Base-by-base conservation (phyloP, 192 early-diverging fungal genomes). In the Geosiphon pyriformis region DNA sequence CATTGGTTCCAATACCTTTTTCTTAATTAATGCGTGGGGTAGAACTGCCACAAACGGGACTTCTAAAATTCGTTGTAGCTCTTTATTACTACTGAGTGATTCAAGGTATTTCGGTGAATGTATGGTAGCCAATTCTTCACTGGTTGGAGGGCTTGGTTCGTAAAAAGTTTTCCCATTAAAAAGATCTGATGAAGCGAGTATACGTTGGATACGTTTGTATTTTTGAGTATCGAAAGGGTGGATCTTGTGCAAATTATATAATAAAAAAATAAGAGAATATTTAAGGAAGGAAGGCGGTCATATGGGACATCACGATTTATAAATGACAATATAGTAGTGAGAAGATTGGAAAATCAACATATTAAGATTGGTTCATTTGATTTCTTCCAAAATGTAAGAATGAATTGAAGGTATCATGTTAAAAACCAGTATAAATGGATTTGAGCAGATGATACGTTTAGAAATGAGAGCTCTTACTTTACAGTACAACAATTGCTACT, bases 41-140 rank as follows among this genome's bases (percentile, higher is more conserved):
- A 68, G 46, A 22, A 56, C 29, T n/a, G 55, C 50, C 8, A 68
- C 37, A 59, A 68, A 37, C 8, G 66, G 66, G 2, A 68, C 35
- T 42, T 68, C 66, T 27, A 68, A 22, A 49, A 68, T 68, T 34
- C 34, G 26, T 25, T 56, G 55, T 17, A 68, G 10, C 4, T 46
- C 26, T 35, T 17, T n/a, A 37, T 46, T 56, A 59, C 54, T 56
- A 12, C 33, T 49, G 12, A 68, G 50, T 11, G 51, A 46, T 46
- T 68, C 66, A 20, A 68, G 57, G 59, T 68, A 68, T 23, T 46
- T 65, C 22, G 25, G 2, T n/a, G 66, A 68, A 32, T 68, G 66
- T 11, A 58, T 17, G 23, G 46, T 56, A 1, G 26, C 22, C 26
- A 68, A 49, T 29, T 68, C 66, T 25, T 32, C 22, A 8, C 15